A percentile compares a stretch with the other conserved stretches of the same genome.
phyloP scores from a whole-genome alignment of 1,284 basidiomycete species.

The Mrakiaceae sp. region DNA sequence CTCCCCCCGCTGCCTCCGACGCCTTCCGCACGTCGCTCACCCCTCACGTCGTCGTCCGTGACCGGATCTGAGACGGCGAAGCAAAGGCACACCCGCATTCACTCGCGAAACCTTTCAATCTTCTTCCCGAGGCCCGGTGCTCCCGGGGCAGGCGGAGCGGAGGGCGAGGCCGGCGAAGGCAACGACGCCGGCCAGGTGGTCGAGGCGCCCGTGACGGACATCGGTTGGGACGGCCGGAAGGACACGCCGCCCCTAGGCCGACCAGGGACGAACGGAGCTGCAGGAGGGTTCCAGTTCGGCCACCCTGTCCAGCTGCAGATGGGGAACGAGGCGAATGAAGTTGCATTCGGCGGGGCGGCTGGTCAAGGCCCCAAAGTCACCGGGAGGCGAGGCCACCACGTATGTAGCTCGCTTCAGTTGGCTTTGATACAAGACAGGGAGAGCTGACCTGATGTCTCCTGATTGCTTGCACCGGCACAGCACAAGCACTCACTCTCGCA shows the following conservation, averaged over 20 bases:
- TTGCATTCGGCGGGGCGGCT: conserved; percentile 17
- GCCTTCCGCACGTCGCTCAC: conserved; percentile 29
- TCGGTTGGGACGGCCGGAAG: conserved; percentile 21
- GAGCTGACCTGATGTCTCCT: conserved; percentile 19
- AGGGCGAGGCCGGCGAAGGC: conserved; percentile 53
- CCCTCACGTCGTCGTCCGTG: conserved; percentile 28
- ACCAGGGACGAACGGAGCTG: conserved; percentile 18
- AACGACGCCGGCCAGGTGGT: conserved; percentile 39
- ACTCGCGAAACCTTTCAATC: conserved; percentile 79
- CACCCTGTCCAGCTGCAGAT: conserved; percentile 27
- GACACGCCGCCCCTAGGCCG: conserved; percentile 27
- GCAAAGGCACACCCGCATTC: conserved; percentile 45
- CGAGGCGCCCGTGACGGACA: conserved; percentile 42
- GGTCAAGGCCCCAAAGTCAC: conserved; percentile 33
- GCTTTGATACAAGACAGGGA: conserved; percentile 9
- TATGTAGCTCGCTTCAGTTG: conserved; percentile 20
- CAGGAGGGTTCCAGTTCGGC: conserved; percentile 55
- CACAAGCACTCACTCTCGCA: conserved; percentile 90
- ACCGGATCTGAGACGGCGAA: background rate
- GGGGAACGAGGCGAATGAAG: conserved; percentile 22
- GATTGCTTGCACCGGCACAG: conserved; percentile 18
- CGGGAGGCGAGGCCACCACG: conserved; percentile 63
- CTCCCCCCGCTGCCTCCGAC: conserved; percentile 8
- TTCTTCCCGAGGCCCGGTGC: conserved; percentile 74
- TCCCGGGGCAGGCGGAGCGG: conserved; percentile 46